phyloP scores from a whole-genome alignment of 2,329 filamentous ascomycete genomes.

The Zymoseptoria brevis region DNA sequence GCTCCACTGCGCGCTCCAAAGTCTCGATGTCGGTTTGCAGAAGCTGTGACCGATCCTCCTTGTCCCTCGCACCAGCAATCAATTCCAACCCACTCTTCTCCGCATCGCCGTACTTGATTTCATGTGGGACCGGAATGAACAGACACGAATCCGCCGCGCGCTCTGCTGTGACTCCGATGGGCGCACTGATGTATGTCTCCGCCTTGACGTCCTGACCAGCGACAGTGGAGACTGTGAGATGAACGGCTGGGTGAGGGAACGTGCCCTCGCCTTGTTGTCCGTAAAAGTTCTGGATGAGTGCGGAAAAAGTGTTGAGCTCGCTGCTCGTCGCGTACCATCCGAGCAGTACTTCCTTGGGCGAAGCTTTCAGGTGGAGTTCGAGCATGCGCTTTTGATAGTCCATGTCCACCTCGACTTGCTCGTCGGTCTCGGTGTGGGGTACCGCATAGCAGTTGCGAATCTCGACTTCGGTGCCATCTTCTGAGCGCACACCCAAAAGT shows the following conservation, averaged over 20 bases:
- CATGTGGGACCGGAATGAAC: conserved; percentile 95
- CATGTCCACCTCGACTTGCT: conserved; percentile 99
- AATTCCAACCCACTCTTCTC: conserved; percentile 73
- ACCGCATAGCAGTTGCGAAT: conserved; percentile 96
- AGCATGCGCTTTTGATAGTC: conserved; percentile 99
- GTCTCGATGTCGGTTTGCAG: conserved; percentile 84
- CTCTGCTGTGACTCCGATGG: conserved; percentile 90
- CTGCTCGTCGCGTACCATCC: conserved; percentile 98
- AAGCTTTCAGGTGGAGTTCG: conserved; percentile 83
- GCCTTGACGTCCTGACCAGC: conserved; percentile 83
- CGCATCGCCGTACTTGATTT: conserved; percentile 78
- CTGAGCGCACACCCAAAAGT: conserved; percentile 81
- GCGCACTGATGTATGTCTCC: conserved; percentile 88
- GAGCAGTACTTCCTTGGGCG: conserved; percentile 86
- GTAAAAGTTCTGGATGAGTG: conserved; percentile 99
- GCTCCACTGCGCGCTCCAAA: conserved; percentile 75
- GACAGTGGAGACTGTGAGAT: conserved; percentile 88
- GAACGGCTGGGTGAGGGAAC: conserved; percentile 92
- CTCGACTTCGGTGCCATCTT: conserved; percentile 94
- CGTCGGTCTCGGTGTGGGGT: conserved; percentile 94
- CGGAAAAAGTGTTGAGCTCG: conserved; percentile 96
- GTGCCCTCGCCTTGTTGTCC: conserved; percentile 93
- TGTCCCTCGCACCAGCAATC: conserved; percentile 72
- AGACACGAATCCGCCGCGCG: conserved; percentile 91
- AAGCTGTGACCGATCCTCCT: conserved; percentile 63